These are phyloP conservation scores for Caryopteris hybrid DNA, from an alignment of 305 asterid genomes.

Conservation along the genomic window DNA sequence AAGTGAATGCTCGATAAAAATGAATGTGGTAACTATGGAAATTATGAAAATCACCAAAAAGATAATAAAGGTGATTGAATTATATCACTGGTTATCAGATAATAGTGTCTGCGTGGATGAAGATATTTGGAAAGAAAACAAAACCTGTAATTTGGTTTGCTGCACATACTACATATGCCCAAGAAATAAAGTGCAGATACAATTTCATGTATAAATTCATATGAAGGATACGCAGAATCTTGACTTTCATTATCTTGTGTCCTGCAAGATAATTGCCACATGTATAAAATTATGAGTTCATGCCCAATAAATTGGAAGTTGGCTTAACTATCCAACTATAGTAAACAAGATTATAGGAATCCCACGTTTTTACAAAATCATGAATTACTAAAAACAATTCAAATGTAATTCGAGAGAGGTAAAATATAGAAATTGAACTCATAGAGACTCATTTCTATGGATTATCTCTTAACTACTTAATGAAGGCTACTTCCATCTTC, in stretches of 20 bases:
- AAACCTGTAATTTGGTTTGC: too few relatives aligned
- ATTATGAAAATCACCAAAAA: background rate
- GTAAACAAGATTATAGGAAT: background rate
- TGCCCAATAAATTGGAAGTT: background rate
- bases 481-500: too few relatives aligned
- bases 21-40: background rate
- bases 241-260: slow-evolving; percentile 59
- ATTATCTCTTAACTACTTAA: too few relatives aligned
- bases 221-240: slow-evolving; percentile 71
- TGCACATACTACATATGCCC: too few relatives aligned
- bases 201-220: background rate
- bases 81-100: too few relatives aligned
- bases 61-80: too few relatives aligned
- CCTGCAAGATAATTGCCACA: slow-evolving; percentile 35
- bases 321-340: background rate
- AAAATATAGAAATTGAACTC: background rate
- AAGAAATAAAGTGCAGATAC: too few relatives aligned
- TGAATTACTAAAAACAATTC: background rate
- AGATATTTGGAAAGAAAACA: background rate
- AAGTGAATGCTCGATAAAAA: too few relatives aligned
- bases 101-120: too few relatives aligned
- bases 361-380: background rate
- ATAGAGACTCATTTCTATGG: too few relatives aligned
- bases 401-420: background rate
- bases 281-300: background rate